Evolutionary conservation across 768 basidiomycete genomes (phyloP).

Genomic region (Boletus sp.): DNA sequence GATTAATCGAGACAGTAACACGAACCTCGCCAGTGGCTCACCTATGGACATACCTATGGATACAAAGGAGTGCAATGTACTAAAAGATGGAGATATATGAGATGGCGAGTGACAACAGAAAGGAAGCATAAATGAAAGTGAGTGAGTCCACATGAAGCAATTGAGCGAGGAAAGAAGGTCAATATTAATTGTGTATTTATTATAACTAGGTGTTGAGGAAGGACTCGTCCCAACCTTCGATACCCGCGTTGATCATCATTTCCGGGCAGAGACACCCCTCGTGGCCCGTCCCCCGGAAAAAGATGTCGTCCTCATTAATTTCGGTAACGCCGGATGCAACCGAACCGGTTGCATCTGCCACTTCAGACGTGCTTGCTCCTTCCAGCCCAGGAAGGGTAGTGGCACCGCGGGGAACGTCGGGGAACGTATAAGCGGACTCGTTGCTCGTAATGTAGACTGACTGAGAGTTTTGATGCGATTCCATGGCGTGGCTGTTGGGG

Average conservation of each 20-base stretch:
- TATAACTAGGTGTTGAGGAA: not conserved
- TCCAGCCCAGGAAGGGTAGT: not conserved
- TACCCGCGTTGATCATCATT: conserved; percentile 4
- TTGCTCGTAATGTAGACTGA: not conserved
- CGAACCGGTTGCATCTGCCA: not conserved
- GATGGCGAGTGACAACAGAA: too few species aligned
- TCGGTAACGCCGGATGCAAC: not conserved
- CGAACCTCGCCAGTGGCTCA: too few species aligned
- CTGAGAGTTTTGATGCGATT: not conserved
- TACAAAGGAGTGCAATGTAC: too few species aligned
- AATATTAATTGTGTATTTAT: too few species aligned
- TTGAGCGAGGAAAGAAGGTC: not conserved
- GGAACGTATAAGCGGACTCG: not conserved
- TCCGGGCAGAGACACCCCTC: conserved; percentile 12
- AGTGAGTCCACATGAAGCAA: too few species aligned
- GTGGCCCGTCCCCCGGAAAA: not conserved
- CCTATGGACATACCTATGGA: too few species aligned
- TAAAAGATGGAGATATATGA: too few species aligned
- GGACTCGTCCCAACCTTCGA: conserved; percentile 8
- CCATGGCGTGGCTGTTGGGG: too few species aligned
- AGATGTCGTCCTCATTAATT: conserved; percentile 1
- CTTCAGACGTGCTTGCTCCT: not conserved
- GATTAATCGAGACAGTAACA: too few species aligned
- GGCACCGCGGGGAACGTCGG: not conserved
- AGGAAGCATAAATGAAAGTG: too few species aligned